A percentile compares a stretch with the other conserved stretches of the same genome.
Conservation (phyloP, 2,329 filamentous ascomycete genomes). For the Sporothrix pseudoabietina region DNA sequence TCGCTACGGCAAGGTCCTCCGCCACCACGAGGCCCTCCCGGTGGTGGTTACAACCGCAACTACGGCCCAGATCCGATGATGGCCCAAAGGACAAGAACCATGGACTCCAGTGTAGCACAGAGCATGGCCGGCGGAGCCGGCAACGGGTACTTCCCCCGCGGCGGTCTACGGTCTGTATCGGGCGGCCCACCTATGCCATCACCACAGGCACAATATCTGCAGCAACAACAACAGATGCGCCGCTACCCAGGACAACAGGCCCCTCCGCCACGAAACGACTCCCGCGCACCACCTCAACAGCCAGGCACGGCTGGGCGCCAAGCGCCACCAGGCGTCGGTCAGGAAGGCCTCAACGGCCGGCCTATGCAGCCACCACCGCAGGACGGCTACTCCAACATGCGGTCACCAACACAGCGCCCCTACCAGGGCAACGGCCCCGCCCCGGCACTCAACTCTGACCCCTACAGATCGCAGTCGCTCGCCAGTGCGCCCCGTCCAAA, state of each 20-base stretch:
- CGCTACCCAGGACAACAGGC: conserved; percentile 47
- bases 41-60: conserved; percentile 40
- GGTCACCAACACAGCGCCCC: conserved; percentile 58
- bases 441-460: conserved; percentile 79
- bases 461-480: conserved; percentile 90
- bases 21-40: conserved; percentile 57
- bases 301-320: conserved; percentile 23
- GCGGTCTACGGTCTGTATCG: conserved; percentile 54
- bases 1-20: conserved; percentile 64
- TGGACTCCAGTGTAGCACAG: conserved; percentile 48
- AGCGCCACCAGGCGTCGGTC: conserved; percentile 11
- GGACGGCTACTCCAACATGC: conserved; percentile 47
- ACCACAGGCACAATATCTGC: conserved; percentile 51
- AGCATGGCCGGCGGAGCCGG: conserved; percentile 34
- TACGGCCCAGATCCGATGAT: conserved; percentile 38
- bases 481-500: conserved; percentile 65
- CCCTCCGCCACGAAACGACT: conserved; percentile 49
- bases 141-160: conserved; percentile 52
- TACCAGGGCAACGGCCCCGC: conserved; percentile 63
- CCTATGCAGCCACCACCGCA: conserved; percentile 34
- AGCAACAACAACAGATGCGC: conserved; percentile 52
- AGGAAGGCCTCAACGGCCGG: conserved; percentile 36
- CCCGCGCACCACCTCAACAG: conserved; percentile 56
- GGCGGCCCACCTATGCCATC: conserved; percentile 51
- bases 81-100: conserved; percentile 47